A percentile compares a stretch with the other conserved stretches of the same genome.
These are phyloP conservation scores for Naganishia liquefaciens DNA, from an alignment of 1,284 basidiomycete genomes.

Conservation along the genomic window DNA sequence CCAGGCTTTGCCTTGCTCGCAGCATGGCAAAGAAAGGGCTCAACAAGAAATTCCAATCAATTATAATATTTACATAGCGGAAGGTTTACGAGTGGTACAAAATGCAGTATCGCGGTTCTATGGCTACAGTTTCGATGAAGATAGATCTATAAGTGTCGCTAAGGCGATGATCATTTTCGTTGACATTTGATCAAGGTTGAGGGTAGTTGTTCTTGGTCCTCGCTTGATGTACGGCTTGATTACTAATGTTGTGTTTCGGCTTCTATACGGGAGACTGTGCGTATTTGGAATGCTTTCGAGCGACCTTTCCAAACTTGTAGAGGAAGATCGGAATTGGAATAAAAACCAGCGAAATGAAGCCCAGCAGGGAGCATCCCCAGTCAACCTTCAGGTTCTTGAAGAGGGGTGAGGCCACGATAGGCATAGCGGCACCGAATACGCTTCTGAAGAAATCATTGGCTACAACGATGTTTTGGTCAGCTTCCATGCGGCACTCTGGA, in stretches of 20 bases:
- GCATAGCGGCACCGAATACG: constrained; percentile 29
- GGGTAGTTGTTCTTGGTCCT: neutral
- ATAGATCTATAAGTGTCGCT: no score
- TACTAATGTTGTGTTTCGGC: neutral
- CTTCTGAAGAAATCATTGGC: constrained; percentile 33
- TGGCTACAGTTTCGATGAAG: no score
- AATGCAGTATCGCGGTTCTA: no score
- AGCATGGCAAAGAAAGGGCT: no score
- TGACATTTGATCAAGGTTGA: no score
- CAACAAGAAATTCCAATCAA: no score
- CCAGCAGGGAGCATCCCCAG: constrained; percentile 39
- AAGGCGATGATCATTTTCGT: no score
- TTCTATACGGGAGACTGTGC: constrained; percentile 5
- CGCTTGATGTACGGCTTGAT: no score
- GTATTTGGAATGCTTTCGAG: constrained; percentile 2
- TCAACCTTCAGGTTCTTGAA: constrained; percentile 41
- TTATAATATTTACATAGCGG: no score
- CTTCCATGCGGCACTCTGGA: neutral
- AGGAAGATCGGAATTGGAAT: constrained; percentile 39
- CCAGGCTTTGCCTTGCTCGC: no score
- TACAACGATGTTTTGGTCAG: constrained; percentile 31
- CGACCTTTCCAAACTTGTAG: constrained; percentile 14
- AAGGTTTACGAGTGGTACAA: no score
- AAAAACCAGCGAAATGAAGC: constrained; percentile 37
- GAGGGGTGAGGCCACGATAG: constrained; percentile 32